phyloP scores from a whole-genome alignment of 1,284 basidiomycete genomes.

The Earliella scabrosa region DNA sequence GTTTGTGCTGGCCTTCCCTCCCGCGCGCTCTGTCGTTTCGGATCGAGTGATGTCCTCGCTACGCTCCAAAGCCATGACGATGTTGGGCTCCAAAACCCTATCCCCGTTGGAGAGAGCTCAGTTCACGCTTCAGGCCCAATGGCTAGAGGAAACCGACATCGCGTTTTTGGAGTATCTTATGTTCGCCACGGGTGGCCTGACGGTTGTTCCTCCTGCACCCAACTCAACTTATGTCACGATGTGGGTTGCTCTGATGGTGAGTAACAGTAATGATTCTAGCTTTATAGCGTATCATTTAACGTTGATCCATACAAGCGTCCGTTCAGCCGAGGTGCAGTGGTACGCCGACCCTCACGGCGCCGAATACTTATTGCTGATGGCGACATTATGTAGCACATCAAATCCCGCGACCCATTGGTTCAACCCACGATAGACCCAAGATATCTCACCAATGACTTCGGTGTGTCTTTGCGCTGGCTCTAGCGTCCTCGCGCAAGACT shows the following conservation, averaged over 20 bases:
- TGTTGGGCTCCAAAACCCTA: neutral
- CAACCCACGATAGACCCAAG: slow-evolving; percentile 10
- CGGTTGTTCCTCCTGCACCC: neutral
- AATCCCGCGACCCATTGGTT: neutral
- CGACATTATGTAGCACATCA: slow-evolving; percentile 4
- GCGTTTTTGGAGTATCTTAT: slow-evolving; percentile 12
- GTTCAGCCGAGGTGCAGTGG: slow-evolving; percentile 7
- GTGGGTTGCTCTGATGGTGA: slow-evolving; percentile 4
- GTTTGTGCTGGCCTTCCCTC: slow-evolving; percentile 3
- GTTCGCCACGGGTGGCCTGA: slow-evolving; percentile 5
- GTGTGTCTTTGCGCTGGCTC: too few relatives aligned
- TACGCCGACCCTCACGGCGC: too few relatives aligned
- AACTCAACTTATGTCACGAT: slow-evolving; percentile 6
- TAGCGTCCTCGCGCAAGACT: too few relatives aligned
- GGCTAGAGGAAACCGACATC: slow-evolving; percentile 5
- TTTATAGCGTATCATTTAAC: neutral
- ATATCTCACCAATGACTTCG: slow-evolving; percentile 7
- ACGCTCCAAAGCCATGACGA: neutral
- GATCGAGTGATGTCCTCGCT: neutral
- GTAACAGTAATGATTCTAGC: neutral
- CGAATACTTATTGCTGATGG: too few relatives aligned
- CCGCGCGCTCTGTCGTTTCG: neutral
- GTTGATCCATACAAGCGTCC: neutral
- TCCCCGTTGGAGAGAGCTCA: slow-evolving; percentile 9
- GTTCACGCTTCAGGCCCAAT: slow-evolving; percentile 8